Percentiles rank a stretch among this genome's conserved stretches.
Conservation (phyloP, 129 eudicot species). For the Deinandra increscens region DNA sequence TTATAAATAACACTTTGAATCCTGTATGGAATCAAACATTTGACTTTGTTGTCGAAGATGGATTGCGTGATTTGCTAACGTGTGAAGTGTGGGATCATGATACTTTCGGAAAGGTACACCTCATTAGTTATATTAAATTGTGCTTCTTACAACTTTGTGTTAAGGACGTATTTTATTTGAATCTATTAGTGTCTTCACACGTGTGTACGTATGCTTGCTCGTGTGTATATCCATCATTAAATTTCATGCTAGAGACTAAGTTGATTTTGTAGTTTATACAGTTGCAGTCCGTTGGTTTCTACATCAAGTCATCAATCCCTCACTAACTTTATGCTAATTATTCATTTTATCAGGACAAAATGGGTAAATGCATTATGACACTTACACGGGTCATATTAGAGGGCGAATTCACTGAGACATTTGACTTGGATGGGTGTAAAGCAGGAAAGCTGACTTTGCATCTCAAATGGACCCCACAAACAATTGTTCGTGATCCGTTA, state of each 20-base stretch:
- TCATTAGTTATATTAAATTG: neutral
- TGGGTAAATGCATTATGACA: constrained; percentile 90
- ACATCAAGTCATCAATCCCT: neutral
- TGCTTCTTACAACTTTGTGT: neutral
- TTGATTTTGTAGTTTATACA: neutral
- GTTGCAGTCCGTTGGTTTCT: neutral
- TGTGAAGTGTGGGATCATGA: constrained; percentile 94
- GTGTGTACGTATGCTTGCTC: neutral
- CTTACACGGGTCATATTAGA: constrained; percentile 73
- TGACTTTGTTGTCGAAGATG: constrained; percentile 96
- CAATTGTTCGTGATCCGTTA: constrained; percentile 58
- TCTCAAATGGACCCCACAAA: constrained; percentile 81
- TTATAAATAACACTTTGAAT: constrained; percentile 68
- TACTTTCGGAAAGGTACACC: constrained; percentile 87
- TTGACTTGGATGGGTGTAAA: constrained; percentile 64
- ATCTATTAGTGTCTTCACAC: neutral
- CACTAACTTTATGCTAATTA: neutral
- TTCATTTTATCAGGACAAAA: constrained; percentile 57
- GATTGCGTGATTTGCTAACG: constrained; percentile 73
- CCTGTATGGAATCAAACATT: constrained; percentile 99
- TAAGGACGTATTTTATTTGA: neutral
- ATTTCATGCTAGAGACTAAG: neutral
- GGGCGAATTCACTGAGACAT: constrained; percentile 63
- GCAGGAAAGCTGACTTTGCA: constrained; percentile 59
- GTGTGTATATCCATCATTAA: neutral